Evolutionary conservation across 2,329 filamentous ascomycete species (phyloP), one percentile per base, ranked within the genome.

Genomic region (Cladosporium sp.): DNA sequence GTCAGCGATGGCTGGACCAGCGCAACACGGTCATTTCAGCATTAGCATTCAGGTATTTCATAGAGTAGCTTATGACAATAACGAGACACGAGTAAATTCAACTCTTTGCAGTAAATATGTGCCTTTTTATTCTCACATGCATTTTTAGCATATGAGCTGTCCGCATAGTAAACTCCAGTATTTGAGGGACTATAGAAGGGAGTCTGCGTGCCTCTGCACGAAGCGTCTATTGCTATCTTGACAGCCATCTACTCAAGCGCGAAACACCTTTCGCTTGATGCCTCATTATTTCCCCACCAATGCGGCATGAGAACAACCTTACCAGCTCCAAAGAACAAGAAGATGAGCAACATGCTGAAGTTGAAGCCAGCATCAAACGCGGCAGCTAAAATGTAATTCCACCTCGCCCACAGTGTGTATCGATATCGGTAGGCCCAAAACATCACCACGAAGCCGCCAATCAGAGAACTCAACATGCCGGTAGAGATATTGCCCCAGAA

Each of bases 401-500:
- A 86, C 15, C 79, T 72, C 50, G 81, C 80, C 83, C 83, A 86
- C 7, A 84, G 70, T 56, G 82, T 75, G 59, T 84, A 84, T 14
- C 80, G 74, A 34, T 80, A 76, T 0, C 83, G 72, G 61, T 83
- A 85, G 4, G 79, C 78, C 76, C 79, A 84, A 67, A 76, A 84
- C 80, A 86, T 85, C 59, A 83, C 80, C 37, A 86, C 75, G 60
- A 82, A 84, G 0, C 82, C 83, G n/a, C 82, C 83, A 14, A 86
- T 77, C 60, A 85, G 39, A 22, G 39, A 45, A 17, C 52, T 55
- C 11, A 36, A 15, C 38, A 45, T 55, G 34, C 84, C 84, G 0
- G 84, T 85, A 59, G 79, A 83, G 52, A 86, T 74, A 65, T 87
- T 86, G 3, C 84, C 84, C 66, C 84, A 85, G 69, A 86, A 86